phyloP scores from a whole-genome alignment of 345 rosid species.

The Dimocarpus longan region DNA sequence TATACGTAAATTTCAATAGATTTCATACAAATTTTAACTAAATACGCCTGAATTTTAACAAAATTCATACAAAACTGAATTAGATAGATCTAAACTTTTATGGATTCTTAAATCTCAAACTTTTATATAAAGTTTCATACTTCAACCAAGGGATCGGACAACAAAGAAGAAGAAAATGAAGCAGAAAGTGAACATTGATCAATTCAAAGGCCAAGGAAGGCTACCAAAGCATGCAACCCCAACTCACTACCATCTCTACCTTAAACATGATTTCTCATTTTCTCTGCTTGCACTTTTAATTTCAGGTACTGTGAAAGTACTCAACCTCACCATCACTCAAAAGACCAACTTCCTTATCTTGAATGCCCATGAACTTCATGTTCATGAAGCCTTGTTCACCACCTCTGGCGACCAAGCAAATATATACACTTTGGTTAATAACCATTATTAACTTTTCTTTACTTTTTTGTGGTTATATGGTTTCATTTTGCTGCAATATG shows the following conservation, averaged over 20 bases:
- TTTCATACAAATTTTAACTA: too few species aligned
- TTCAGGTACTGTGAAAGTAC: too few species aligned
- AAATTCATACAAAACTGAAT: too few species aligned
- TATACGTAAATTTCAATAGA: too few species aligned
- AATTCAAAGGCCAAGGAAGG: conserved; percentile 30
- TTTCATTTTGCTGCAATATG: conserved; percentile 16
- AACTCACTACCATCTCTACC: conserved; percentile 15
- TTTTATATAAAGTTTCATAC: too few species aligned
- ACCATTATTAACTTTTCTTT: not conserved
- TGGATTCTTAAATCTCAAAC: too few species aligned
- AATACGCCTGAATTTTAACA: too few species aligned
- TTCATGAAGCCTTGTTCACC: conserved; percentile 36
- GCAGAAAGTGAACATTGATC: conserved; percentile 16
- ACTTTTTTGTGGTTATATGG: not conserved
- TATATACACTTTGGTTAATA: not conserved
- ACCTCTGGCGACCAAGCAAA: conserved; percentile 32
- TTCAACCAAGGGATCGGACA: too few species aligned
- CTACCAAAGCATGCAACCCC: conserved; percentile 26
- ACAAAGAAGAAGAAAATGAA: conserved; percentile 29
- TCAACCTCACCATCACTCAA: too few species aligned
- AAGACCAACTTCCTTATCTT: too few species aligned
- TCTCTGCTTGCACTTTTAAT: too few species aligned
- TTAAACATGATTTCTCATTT: conserved; percentile 12
- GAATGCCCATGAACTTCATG: conserved; percentile 41
- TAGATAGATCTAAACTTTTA: too few species aligned